Base-by-base conservation (phyloP, 2,329 filamentous ascomycete genomes). In the Keithomyces neogunnii region DNA sequence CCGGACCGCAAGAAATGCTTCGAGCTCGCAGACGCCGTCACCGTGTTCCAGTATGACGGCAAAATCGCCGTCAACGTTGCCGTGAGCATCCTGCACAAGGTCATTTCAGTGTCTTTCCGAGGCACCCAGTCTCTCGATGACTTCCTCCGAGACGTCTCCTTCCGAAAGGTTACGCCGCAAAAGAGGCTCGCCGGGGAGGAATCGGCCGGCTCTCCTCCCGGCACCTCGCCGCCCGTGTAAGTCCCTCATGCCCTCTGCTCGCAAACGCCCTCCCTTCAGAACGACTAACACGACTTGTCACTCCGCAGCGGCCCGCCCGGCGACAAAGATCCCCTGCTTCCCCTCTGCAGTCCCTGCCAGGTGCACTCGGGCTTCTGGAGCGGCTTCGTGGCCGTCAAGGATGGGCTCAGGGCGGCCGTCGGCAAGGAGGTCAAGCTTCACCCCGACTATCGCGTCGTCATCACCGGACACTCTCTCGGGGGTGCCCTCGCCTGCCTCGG, bases 381-480 rank as follows among this genome's bases (percentile, higher is more conserved):
- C 13, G 47, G 28, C 36, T 49, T 49, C 38, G 9, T 6, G 13
- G 36, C 9, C 38, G 7, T 49, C 47, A 49, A 49, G 38, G 11
- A 42, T 19, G 29, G 11, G 4, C 39, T 43, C 13, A 9, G 4
- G 2, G 7, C 3, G 10, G 38, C 13, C 9, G 11, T 49, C 29
- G 1, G n/a, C 5, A 13, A 43, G 10, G 38, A 49, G 29, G 4
- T n/a, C 11, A 11, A 10, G 8, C 7, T 1, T 3, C 29, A 49
- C 38, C 47, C 47, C 10, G 47, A n/a, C 29, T 43, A 32, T 43
- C 30, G 10, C 4, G 63, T 86, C 60, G 63, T 84, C n/a, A 65
- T 76, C n/a, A 82, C 82, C 0, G 85, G 85, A 43, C 84, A 88
- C 70, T 85, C 81, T 8, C 77, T 88, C 2, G 85, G 85, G 45